Base-by-base conservation (phyloP, 192 early-diverging fungal genomes). In the Dissophora globulifera region DNA sequence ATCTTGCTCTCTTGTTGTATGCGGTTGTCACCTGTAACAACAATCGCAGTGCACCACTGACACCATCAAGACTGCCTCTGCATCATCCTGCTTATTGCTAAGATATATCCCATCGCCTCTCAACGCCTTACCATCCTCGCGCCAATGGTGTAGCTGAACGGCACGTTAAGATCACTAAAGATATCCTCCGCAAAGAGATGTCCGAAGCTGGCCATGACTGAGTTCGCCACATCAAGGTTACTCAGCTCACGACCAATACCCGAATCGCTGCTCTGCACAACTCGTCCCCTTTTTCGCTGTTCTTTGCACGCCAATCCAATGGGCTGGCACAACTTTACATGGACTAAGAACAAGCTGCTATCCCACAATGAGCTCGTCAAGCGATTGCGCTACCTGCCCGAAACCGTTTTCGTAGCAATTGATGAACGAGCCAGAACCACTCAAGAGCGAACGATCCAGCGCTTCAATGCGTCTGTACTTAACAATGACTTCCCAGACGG, bases 71-170 rank as follows among this genome's bases (percentile, higher is more conserved):
- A n/a, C n/a, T n/a, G n/a, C n/a, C n/a, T n/a, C n/a, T n/a, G n/a
- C n/a, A n/a, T n/a, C n/a, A n/a, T n/a, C n/a, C n/a, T n/a, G n/a
- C n/a, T n/a, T n/a, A n/a, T n/a, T n/a, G n/a, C n/a, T n/a, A n/a
- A n/a, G n/a, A n/a, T n/a, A 71, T 79, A 17, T 55, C 78, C 1
- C 70, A 78, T 20, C 52, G 83, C 9, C 42, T 76, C 0, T 38
- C 60, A 13, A 70, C 81, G 29, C 65, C 78, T 4, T 81, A 83
- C 40, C 69, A 82, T 32, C 83, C 81, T 13, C 46, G 71, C 51
- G 78, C 52, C 8, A 86, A 85, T 53, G 83, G 78, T 0, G 54
- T 57, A 12, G 81, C 78, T 16, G 81, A 86, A 69, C 9, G 65
- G 12, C 41, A 35, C 19, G 75, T 84, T 15, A 50, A 69, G 6